Conservation (phyloP, 345 rosid species). For the Eucalyptus melliodora region DNA sequence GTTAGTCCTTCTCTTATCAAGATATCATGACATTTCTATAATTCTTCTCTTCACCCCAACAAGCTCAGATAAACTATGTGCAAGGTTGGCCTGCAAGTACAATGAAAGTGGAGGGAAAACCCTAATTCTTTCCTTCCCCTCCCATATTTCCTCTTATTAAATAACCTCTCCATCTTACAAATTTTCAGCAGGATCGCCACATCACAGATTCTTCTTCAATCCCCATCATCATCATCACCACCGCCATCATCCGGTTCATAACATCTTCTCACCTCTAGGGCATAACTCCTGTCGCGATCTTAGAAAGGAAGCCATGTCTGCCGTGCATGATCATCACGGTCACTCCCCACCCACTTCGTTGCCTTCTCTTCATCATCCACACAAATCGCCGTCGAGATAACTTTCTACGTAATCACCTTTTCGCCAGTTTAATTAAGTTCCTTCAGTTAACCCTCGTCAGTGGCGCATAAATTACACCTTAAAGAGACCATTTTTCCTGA, state of each 20-base stretch:
- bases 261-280: not conserved
- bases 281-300: not conserved
- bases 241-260: not conserved
- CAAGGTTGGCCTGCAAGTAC: not conserved
- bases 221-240: not conserved
- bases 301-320: not conserved
- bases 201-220: not conserved
- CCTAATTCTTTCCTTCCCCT: not conserved
- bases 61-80: not conserved
- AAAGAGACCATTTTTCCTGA: not conserved
- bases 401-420: not conserved
- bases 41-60: not conserved
- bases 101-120: not conserved
- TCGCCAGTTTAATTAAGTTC: not conserved
- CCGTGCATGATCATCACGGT: not conserved
- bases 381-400: not conserved
- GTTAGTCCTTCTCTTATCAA: not conserved
- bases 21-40: not conserved
- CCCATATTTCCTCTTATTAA: not conserved
- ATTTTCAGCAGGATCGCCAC: not conserved
- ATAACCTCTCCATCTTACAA: not conserved
- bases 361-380: not conserved
- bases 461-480: not conserved
- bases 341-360: not conserved
- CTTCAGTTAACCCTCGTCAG: not conserved